A percentile compares a stretch with the other conserved stretches of the same genome.
Conservation (phyloP, 2,329 filamentous ascomycete species). For the Berkeleyomyces rouxiae region DNA sequence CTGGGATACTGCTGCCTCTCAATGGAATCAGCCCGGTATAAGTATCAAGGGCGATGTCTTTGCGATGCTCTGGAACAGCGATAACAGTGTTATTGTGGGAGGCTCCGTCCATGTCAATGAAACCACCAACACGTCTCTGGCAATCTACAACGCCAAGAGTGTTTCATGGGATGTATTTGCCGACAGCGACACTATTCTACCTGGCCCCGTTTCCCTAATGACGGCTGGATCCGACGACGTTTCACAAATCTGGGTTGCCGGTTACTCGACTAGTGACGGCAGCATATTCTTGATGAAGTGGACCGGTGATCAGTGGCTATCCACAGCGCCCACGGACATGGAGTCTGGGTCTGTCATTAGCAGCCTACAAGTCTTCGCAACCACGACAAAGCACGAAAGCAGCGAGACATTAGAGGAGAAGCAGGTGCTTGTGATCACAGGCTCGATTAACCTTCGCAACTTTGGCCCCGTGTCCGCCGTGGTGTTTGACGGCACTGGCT, state of each 20-base stretch:
- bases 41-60: constrained; percentile 55
- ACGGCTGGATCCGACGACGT: constrained; percentile 56
- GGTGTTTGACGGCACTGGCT: constrained; percentile 67
- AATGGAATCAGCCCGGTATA: constrained; percentile 68
- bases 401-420: constrained; percentile 46
- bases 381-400: constrained; percentile 49
- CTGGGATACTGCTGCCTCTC: constrained; percentile 50
- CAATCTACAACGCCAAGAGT: constrained; percentile 52
- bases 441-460: constrained; percentile 54
- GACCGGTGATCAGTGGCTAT: constrained; percentile 47
- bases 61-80: constrained; percentile 58
- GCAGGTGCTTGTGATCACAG: constrained; percentile 69
- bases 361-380: constrained; percentile 64
- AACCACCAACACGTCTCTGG: constrained; percentile 46
- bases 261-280: constrained; percentile 44
- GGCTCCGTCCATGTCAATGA: constrained; percentile 57
- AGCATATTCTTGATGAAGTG: constrained; percentile 70
- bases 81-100: constrained; percentile 55
- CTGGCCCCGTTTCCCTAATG: constrained; percentile 64
- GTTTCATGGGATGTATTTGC: constrained; percentile 49
- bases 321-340: constrained; percentile 44
- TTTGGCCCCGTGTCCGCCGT: constrained; percentile 76
- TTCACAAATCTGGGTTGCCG: constrained; percentile 67
- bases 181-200: constrained; percentile 43
- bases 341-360: constrained; percentile 50